Evolutionary conservation across 2,329 filamentous ascomycete genomes (phyloP).

Genomic region (Neoascochyta sp.): DNA sequence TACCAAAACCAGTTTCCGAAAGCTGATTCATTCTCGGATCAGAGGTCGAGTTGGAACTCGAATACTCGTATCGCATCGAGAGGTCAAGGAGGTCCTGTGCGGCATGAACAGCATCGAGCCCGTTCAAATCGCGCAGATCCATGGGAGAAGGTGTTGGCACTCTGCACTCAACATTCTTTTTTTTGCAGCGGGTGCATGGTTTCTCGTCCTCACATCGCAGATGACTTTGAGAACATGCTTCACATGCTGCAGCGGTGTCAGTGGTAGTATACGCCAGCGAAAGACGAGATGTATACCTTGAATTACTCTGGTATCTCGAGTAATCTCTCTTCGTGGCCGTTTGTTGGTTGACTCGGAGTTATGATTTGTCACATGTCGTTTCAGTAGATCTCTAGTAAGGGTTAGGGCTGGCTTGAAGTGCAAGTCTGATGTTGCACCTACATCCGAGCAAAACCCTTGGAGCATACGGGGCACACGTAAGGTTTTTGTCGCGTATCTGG

Average conservation of each 20-base stretch:
- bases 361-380: slow-evolving; percentile 49
- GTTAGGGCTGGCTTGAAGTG: slow-evolving; percentile 4
- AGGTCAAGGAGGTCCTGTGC: slow-evolving; percentile 30
- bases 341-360: slow-evolving; percentile 34
- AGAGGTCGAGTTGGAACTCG: slow-evolving; percentile 5
- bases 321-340: slow-evolving; percentile 22
- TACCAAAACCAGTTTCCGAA: not conserved
- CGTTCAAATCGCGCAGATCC: slow-evolving; percentile 16
- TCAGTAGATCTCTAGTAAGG: slow-evolving; percentile 45
- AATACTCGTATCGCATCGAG: slow-evolving; percentile 22
- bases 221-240: slow-evolving; percentile 51
- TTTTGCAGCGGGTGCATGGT: slow-evolving; percentile 51
- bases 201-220: slow-evolving; percentile 55
- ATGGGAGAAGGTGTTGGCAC: slow-evolving; percentile 13
- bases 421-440: slow-evolving; percentile 14
- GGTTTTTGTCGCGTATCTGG: slow-evolving; percentile 44
- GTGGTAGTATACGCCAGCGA: too few relatives aligned
- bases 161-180: slow-evolving; percentile 47
- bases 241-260: too few relatives aligned
- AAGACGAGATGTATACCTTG: too few relatives aligned
- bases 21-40: slow-evolving; percentile 3
- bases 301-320: slow-evolving; percentile 26
- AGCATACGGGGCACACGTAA: slow-evolving; percentile 45
- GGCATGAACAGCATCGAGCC: slow-evolving; percentile 25
- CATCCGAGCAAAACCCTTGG: slow-evolving; percentile 47